Evolutionary conservation across 2,329 filamentous ascomycete species (phyloP).

Genomic region (Ascomycota sp.): DNA sequence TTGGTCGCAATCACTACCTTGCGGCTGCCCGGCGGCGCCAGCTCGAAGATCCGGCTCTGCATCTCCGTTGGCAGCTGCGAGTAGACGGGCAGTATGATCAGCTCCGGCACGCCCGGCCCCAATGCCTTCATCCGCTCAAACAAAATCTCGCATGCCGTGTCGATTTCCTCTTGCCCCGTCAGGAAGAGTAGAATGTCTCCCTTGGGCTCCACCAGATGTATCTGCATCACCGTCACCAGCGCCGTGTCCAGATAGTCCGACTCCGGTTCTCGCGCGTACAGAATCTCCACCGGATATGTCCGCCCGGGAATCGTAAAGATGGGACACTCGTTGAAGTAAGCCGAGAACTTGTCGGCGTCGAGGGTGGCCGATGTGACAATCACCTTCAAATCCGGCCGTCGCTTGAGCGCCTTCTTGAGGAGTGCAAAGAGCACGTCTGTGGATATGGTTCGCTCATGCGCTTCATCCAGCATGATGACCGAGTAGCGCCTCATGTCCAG

Average conservation of each 20-base stretch:
- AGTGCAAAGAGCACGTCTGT: slow-evolving; percentile 91
- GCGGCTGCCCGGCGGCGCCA: slow-evolving; percentile 62
- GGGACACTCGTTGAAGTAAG: slow-evolving; percentile 87
- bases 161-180: slow-evolving; percentile 94
- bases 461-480: slow-evolving; percentile 95
- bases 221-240: slow-evolving; percentile 94
- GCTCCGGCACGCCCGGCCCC: slow-evolving; percentile 73
- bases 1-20: slow-evolving; percentile 98
- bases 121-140: slow-evolving; percentile 93
- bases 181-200: slow-evolving; percentile 95
- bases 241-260: slow-evolving; percentile 89
- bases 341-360: slow-evolving; percentile 91
- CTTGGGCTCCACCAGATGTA: slow-evolving; percentile 76
- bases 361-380: slow-evolving; percentile 94
- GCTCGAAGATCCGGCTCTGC: slow-evolving; percentile 87
- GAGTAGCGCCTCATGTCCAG: slow-evolving; percentile 78
- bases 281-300: slow-evolving; percentile 86
- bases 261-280: slow-evolving; percentile 89
- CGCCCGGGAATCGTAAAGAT: slow-evolving; percentile 93
- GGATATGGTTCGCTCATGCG: slow-evolving; percentile 89
- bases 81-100: slow-evolving; percentile 91
- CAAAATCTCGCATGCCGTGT: slow-evolving; percentile 80
- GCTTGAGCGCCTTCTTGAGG: slow-evolving; percentile 79
- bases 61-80: slow-evolving; percentile 83
- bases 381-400: slow-evolving; percentile 71